Evolutionary conservation across 1,284 basidiomycete species (phyloP), one percentile per base, ranked within the genome.

Genomic region (Ganoderma meredithae): DNA sequence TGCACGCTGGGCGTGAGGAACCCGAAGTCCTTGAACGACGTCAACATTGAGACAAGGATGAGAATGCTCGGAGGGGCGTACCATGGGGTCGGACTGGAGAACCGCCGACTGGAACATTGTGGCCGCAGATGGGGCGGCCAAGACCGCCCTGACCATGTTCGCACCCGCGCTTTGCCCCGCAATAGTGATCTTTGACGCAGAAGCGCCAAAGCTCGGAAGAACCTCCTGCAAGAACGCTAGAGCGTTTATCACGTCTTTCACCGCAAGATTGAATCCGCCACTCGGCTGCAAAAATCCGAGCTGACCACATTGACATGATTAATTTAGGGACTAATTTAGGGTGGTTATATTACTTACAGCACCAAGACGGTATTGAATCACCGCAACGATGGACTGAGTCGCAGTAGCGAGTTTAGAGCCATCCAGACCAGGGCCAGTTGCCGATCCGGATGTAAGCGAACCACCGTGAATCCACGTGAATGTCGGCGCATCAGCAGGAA

Each of bases 101-200:
- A 95, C 93, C 0, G 90, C 92, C 47, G 86, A 90, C 65, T 85
- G 83, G 82, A 95, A 95, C 53, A 94, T 80, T 1, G 85, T 83
- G 19, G 84, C 82, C 0, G 89, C 92, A 10, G 87, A 86, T 1
- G 93, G 92, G 0, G 82, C 82, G 22, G 89, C 91, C 53, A 94
- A 83, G 39, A 95, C 80, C 1, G 91, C 88, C 67, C 95, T 86
- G 72, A 97, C 87, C 83, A 97, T 86, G 67, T 85, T 87, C 0
- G 92, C 96, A 49, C 96, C 96, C 40, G 89, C 89, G 75, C 94
- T 95, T 79, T 98, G 95, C 6, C 96, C 96, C 27, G 94, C 94
- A 25, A 98, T 73, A 0, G 95, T 96, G 73, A 98, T 86, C 72
- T 86, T 87, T 4, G 83, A 83, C 3, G 83, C 62, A 67, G 83